These are phyloP conservation scores for Rhynchosporium graminicola DNA, from an alignment of 2,329 filamentous ascomycete genomes.

Conservation along the genomic window DNA sequence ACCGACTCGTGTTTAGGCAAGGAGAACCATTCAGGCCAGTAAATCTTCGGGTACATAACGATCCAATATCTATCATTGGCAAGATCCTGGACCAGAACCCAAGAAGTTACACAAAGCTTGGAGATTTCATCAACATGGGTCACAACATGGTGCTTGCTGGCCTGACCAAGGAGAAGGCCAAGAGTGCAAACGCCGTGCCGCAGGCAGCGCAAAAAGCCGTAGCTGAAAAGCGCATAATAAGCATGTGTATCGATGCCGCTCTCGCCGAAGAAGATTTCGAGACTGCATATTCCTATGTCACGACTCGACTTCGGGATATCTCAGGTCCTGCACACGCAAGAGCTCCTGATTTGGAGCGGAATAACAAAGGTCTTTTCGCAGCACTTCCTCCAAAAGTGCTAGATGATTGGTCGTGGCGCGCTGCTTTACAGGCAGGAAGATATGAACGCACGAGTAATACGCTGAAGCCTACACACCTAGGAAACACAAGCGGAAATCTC, in stretches of 20 bases:
- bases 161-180: conserved; percentile 41
- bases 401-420: conserved; percentile 76
- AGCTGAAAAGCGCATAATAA: conserved; percentile 68
- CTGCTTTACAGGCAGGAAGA: conserved; percentile 75
- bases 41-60: conserved; percentile 72
- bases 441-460: conserved; percentile 61
- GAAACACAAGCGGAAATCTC: conserved; percentile 59
- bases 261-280: conserved; percentile 79
- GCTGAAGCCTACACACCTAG: conserved; percentile 58
- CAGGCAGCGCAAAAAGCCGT: conserved; percentile 40
- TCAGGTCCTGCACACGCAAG: conserved; percentile 36
- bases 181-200: conserved; percentile 5
- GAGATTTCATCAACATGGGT: conserved; percentile 71
- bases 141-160: conserved; percentile 65
- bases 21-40: conserved; percentile 80
- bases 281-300: conserved; percentile 81
- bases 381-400: conserved; percentile 33
- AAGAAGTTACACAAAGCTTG: conserved; percentile 71
- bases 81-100: conserved; percentile 76
- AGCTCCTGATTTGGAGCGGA: conserved; percentile 27
- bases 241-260: conserved; percentile 79
- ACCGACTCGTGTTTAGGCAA: conserved; percentile 75
- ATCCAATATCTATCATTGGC: conserved; percentile 71
- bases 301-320: conserved; percentile 61
- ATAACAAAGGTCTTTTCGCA: conserved; percentile 32